These are phyloP conservation scores for Tetraselmis chui DNA, from an alignment of 139 green algal genomes.

Conservation along the genomic window DNA sequence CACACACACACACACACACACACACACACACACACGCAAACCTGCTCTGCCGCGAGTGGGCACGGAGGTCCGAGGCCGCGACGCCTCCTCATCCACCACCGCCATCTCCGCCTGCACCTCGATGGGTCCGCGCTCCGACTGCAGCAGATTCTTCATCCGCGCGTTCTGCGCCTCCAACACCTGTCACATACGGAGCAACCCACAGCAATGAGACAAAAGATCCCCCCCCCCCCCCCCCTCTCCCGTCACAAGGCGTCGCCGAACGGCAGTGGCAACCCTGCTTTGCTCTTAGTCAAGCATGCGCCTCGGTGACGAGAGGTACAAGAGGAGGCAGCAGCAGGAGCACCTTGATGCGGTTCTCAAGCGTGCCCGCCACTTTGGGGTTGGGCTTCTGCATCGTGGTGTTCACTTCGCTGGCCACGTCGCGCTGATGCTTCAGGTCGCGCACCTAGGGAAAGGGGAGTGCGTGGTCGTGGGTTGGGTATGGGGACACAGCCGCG, in stretches of 20 bases:
- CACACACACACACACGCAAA: too few species aligned
- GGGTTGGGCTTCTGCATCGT: neutral
- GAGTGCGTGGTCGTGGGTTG: too few species aligned
- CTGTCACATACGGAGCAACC: too few species aligned
- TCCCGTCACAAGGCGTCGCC: too few species aligned
- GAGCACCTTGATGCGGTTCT: neutral
- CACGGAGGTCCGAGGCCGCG: neutral
- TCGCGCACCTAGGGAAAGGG: neutral
- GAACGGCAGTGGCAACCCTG: too few species aligned
- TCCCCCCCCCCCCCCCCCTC: too few species aligned
- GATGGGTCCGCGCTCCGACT: constrained; percentile 5
- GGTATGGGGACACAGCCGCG: constrained; percentile 2
- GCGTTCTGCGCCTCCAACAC: constrained; percentile 18
- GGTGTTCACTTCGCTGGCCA: neutral
- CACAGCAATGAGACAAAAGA: too few species aligned
- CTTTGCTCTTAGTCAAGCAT: too few species aligned
- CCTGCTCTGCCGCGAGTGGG: neutral
- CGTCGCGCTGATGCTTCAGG: neutral
- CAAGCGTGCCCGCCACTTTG: neutral
- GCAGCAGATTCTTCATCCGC: constrained; percentile 17
- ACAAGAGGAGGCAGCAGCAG: too few species aligned
- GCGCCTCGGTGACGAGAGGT: too few species aligned
- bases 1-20: too few species aligned
- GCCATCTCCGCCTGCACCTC: constrained; percentile 13
- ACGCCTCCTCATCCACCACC: neutral